Evolutionary conservation across 2,329 filamentous ascomycete species (phyloP).

Genomic region (Sporothrix variecibatus): DNA sequence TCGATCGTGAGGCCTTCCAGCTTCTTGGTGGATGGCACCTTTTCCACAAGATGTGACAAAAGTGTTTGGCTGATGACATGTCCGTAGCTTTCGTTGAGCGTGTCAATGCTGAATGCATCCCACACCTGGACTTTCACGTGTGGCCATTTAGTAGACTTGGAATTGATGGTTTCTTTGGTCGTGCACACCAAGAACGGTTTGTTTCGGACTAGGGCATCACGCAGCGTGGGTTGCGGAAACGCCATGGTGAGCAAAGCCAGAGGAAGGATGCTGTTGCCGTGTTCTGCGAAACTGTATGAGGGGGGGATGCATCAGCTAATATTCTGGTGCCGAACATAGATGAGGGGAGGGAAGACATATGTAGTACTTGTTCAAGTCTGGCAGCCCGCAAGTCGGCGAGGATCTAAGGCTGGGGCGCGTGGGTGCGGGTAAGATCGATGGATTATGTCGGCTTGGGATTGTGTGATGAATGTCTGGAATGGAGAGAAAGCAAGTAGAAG

Average conservation of each 20-base stretch:
- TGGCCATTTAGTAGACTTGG: background rate
- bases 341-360: background rate
- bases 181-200: background rate
- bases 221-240: background rate
- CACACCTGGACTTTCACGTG: background rate
- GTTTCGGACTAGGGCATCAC: background rate
- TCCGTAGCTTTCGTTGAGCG: constrained; percentile 4
- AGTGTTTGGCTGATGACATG: background rate
- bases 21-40: background rate
- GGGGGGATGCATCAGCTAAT: background rate
- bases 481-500: background rate
- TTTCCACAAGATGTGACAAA: background rate
- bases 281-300: background rate
- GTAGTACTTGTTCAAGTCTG: background rate
- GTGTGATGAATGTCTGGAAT: background rate
- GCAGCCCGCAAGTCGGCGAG: background rate
- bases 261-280: background rate
- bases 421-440: background rate
- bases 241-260: background rate
- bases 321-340: background rate
- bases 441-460: background rate
- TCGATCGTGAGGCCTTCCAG: background rate
- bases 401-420: background rate
- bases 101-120: background rate
- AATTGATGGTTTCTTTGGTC: background rate